Evolutionary conservation across 129 eudicot genomes (phyloP).

Genomic region (Centaurea solstitialis): DNA sequence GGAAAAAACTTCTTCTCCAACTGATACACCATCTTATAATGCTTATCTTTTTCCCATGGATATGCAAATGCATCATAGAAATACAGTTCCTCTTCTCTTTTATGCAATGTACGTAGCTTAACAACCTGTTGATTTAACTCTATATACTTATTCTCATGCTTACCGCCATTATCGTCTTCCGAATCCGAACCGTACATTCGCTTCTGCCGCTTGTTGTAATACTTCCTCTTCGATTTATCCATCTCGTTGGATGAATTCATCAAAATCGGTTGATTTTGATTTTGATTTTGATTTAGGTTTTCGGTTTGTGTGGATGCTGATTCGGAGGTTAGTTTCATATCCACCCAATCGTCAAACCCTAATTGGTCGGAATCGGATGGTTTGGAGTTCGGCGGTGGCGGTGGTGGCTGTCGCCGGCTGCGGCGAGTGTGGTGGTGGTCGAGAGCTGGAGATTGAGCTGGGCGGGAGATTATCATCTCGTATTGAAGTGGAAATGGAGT

Average conservation of each 20-base stretch:
- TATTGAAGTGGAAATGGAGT: constrained; percentile 92
- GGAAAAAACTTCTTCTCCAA: constrained; percentile 98
- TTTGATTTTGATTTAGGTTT: background rate
- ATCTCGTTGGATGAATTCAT: constrained; percentile 7
- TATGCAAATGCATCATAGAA: constrained; percentile 84
- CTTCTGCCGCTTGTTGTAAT: constrained; percentile 74
- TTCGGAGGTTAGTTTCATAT: constrained; percentile 46
- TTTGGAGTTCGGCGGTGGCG: constrained; percentile 29
- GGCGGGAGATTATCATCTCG: constrained; percentile 84
- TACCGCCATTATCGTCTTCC: constrained; percentile 46
- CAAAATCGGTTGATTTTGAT: background rate
- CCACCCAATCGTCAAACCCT: constrained; percentile 85
- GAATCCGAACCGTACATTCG: constrained; percentile 91
- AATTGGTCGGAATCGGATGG: constrained; percentile 34
- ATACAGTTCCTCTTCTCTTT: constrained; percentile 87
- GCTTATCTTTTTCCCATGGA: constrained; percentile 99
- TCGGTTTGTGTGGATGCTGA: constrained; percentile 8
- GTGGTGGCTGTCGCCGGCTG: background rate
- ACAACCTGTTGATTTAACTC: constrained; percentile 90
- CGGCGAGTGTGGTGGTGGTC: constrained; percentile 32
- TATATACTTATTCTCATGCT: constrained; percentile 38
- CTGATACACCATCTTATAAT: constrained; percentile 98
- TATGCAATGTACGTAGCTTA: constrained; percentile 73
- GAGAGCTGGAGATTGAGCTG: constrained; percentile 36
- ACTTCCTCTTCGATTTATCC: constrained; percentile 80